These are phyloP conservation scores for Mycena albidolilacea DNA, from an alignment of 768 basidiomycete genomes.

Conservation along the genomic window DNA sequence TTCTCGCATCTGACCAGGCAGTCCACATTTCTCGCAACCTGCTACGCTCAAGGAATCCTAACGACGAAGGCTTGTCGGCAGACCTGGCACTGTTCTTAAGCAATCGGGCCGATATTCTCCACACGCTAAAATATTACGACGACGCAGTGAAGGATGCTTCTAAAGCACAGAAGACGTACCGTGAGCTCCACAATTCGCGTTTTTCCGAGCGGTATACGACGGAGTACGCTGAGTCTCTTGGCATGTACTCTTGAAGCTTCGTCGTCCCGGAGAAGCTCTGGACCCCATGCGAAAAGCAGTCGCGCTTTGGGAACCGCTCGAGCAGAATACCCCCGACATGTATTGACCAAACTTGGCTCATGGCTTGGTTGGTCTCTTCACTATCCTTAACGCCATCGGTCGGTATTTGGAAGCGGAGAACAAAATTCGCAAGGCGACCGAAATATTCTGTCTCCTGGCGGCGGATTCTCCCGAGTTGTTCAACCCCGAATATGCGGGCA, in stretches of 20 bases:
- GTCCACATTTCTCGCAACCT: constrained; percentile 12
- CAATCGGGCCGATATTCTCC: constrained; percentile 12
- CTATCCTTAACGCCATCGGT: not conserved
- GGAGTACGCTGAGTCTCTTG: constrained; percentile 21
- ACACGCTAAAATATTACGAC: not conserved
- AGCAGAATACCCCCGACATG: not conserved
- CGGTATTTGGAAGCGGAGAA: not conserved
- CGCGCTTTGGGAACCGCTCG: not conserved
- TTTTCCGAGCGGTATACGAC: no score
- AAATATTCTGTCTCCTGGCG: constrained; percentile 9
- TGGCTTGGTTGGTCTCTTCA: not conserved
- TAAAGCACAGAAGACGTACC: not conserved
- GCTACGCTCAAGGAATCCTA: not conserved
- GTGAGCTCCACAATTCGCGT: no score
- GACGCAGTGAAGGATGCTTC: not conserved
- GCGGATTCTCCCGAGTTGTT: not conserved
- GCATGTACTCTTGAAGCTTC: constrained; percentile 2
- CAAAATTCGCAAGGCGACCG: not conserved
- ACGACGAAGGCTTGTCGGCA: constrained; percentile 9
- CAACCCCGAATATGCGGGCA: constrained; percentile 15
- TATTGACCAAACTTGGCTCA: constrained; percentile 8
- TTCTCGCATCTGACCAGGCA: not conserved
- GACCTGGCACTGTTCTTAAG: constrained; percentile 25
- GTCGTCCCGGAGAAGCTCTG: not conserved
- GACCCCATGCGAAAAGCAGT: not conserved